Evolutionary conservation across 495 filamentous ascomycete genomes (phyloP), one percentile per base, ranked within the genome.

Genomic region (Neurospora intermedia): DNA sequence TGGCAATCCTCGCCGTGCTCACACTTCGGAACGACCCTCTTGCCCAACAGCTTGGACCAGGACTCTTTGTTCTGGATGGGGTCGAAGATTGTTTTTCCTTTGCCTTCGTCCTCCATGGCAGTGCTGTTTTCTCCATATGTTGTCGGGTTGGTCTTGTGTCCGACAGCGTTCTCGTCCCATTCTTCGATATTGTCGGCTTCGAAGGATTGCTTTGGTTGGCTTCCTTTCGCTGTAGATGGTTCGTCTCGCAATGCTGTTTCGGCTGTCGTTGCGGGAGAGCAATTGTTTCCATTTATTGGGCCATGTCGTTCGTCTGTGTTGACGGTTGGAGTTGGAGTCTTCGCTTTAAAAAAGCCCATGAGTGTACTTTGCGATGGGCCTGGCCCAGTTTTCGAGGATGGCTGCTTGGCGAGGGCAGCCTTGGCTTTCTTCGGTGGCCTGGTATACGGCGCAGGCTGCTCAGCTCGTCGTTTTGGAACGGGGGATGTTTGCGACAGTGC

Each of bases 1-100:
- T 92, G 90, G 79, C 96, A 98, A 18, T 92, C 91, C 72, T 99
- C 96, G 70, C 88, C 84, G 78, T 99, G 96, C 41, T 97, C 94
- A 80, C 96, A 99, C 70, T 84, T 86, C 3, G 96, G 96, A 4
- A 89, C 83, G 1, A 85, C 81, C 70, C 90, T 89, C 78, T 93
- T 94, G 16, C 90, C 88, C 70, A 99, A 91, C 2, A 99, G 84
- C 79, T 91, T 94, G 2, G 87, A 86, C 96, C 96, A 98, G 35
- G 92, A 91, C 76, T 94, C 91, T 78, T 94, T 96, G 71, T 88
- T 87, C 69, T 85, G 86, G 46, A 94, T 88, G 3, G 91, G 91
- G 78, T 95, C 92, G 48, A 90, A 85, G 15, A 92, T 78, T 23
- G 70, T 77, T 10, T 84, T 82, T 43, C 73, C 23, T 48, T 71